Base-by-base conservation (phyloP, 805 yeast species). In the Kodamaea fukazawae region DNA sequence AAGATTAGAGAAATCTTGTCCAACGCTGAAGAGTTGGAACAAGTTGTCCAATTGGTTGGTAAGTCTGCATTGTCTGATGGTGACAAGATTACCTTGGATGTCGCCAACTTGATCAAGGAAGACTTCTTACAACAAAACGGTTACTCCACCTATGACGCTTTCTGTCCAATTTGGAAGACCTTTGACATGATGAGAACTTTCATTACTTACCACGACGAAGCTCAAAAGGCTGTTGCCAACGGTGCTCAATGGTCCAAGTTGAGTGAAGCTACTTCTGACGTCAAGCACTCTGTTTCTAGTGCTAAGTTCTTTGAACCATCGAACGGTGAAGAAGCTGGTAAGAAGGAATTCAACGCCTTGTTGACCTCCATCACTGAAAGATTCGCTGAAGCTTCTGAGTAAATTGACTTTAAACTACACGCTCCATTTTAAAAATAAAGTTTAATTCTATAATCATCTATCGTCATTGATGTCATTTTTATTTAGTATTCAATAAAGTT, bases 121-220 rank as follows among this genome's bases (percentile, higher is more conserved):
- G 99, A 93, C 70, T 93, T 93, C 82, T 76, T 93, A 64, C 99
- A 93, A 73, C 99, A 93, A 75, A 93, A 93, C 70, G 99, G 99
- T 72, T 93, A 93, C 73, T 93, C 99, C 34, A 73, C 96, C 32
- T 93, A 93, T 63, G 99, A 93, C 69, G 96, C 96, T 28, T 93
- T 89, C 85, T 93, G 99, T 72, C 99, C 99, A 51, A 86, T 93
- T 60, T 93, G 99, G 99, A 93, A 93, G 76, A 93, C 99, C 34
- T 84, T 79, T 54, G 93, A 87, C 63, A 93, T 93, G 99, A 90
- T 93, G 98, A 89, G 86, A 67, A 83, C 90, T 8, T 93, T 93
- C 57, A 80, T 90, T 44, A 68, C 89, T 26, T 93, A 93, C 69
- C 81, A 86, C 59, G 97, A 91, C 53, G 98, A 93, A 73, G 97